Base-by-base conservation (phyloP, 345 rosid genomes). In the Eucalyptus curtisii region DNA sequence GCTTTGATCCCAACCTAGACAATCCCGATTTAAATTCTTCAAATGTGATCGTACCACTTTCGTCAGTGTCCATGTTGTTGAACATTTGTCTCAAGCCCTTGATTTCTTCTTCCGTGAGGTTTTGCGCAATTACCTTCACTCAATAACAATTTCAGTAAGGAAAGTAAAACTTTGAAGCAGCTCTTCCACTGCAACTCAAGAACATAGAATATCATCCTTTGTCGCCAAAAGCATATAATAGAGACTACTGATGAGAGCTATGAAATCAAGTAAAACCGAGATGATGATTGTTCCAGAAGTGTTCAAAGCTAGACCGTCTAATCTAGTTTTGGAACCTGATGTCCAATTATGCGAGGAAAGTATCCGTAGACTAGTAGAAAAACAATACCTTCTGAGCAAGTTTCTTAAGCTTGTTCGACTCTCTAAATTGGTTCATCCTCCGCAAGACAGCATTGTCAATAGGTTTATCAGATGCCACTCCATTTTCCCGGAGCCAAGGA, bases 381-480 rank as follows among this genome's bases (percentile, higher is more conserved):
- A 42, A 30, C 85, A 87, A 33, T 93, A 97, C 99, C 98, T 95
- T 96, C 88, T 96, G 89, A 82, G 99, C 98, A 85, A 97, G 98
- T 92, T 95, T 96, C 94, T 96, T 96, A 86, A 97, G 92, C 93
- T 97, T 97, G 92, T 97, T 97, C 98, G 95, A 95, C 20, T 95
- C 97, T 48, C 98, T 94, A 88, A 97, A 96, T 90, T 96, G 99
- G 93, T 93, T 97, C 96, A 97, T 92, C 93, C 99, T 95, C 47
- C 86, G 89, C 53, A 94, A 95, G 85, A 96, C 99, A 42, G 97
- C 99, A 53, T 95, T 95, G 88, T 94, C 94, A 10, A 97, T 94
- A 40, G 98, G 98, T 89, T 90, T 93, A 90, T 96, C 98, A 30
- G 98, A 95, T 53, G 95, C 93, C 55, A 86, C 92, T 14, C 90